phyloP scores from a whole-genome alignment of 2,329 filamentous ascomycete species.

The Penicillium oxalicum region DNA sequence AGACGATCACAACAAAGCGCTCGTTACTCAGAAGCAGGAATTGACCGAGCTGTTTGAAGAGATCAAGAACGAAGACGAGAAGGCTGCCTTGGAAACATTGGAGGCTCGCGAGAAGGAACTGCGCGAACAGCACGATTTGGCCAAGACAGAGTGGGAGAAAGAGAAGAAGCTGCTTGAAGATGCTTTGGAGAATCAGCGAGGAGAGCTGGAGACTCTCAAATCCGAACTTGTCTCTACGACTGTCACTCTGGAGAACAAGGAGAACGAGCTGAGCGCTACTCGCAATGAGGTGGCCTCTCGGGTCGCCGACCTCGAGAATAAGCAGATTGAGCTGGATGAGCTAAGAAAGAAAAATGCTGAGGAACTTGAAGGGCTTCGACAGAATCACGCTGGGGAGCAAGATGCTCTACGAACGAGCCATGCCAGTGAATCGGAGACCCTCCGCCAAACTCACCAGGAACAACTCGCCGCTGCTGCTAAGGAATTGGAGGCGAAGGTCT shows the following conservation, averaged over 20 bases:
- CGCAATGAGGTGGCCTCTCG: constrained; percentile 24
- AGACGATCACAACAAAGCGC: constrained; percentile 29
- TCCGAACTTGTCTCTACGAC: constrained; percentile 28
- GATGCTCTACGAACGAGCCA: constrained; percentile 21
- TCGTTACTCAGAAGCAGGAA: constrained; percentile 41
- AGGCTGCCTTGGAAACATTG: constrained; percentile 32
- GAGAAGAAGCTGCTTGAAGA: constrained; percentile 36
- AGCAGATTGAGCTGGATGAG: constrained; percentile 29
- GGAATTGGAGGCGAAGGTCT: constrained; percentile 23
- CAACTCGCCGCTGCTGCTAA: constrained; percentile 21
- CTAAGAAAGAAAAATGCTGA: constrained; percentile 23
- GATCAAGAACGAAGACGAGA: constrained; percentile 40
- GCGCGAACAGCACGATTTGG: constrained; percentile 32
- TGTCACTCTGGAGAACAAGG: constrained; percentile 30
- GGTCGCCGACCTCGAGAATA: constrained; percentile 21
- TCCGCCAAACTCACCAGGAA: constrained; percentile 23
- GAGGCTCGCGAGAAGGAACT: constrained; percentile 41
- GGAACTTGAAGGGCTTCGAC: constrained; percentile 21
- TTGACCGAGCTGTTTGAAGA: constrained; percentile 45
- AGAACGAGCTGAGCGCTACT: constrained; percentile 27
- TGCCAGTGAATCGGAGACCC: constrained; percentile 20
- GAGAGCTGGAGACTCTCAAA: constrained; percentile 30
- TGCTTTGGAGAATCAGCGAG: constrained; percentile 31
- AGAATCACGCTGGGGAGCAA: constrained; percentile 24
- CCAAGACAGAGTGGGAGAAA: constrained; percentile 32